Conservation (phyloP, 2,329 filamentous ascomycete genomes). For the Tolypocladium inflatum region DNA sequence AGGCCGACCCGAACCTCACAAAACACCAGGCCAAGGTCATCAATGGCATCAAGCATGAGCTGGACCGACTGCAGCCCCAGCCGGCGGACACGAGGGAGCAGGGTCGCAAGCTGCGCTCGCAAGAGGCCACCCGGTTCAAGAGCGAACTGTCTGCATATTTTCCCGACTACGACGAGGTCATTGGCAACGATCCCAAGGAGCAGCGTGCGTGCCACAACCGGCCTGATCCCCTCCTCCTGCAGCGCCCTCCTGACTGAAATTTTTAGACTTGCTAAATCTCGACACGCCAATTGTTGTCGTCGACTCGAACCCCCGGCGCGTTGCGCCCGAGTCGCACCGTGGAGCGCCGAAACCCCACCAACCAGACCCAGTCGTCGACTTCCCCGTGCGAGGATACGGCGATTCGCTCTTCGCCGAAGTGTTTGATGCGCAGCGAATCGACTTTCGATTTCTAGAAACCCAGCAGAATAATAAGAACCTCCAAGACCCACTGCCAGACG, state of each 20-base stretch:
- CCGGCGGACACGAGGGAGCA: conserved; percentile 41
- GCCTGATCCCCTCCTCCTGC: neutral
- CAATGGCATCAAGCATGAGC: conserved; percentile 53
- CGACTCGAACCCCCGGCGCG: conserved; percentile 37
- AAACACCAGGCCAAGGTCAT: conserved; percentile 48
- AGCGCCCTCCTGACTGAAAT: neutral
- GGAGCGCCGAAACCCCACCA: conserved; percentile 16
- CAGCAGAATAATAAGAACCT: conserved; percentile 32
- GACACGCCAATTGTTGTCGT: conserved; percentile 66
- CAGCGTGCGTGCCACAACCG: conserved; percentile 47
- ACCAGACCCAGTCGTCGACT: conserved; percentile 11
- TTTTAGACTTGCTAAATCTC: conserved; percentile 59
- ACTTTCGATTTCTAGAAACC: conserved; percentile 43
- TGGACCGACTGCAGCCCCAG: conserved; percentile 44
- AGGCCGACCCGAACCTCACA: conserved; percentile 24
- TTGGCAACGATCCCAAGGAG: conserved; percentile 75
- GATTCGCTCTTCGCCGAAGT: conserved; percentile 48
- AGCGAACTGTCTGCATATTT: conserved; percentile 90
- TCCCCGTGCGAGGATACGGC: conserved; percentile 41
- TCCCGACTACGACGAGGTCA: conserved; percentile 86
- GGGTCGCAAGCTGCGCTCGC: conserved; percentile 72
- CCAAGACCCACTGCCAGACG: conserved; percentile 48
- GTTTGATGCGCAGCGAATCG: conserved; percentile 45
- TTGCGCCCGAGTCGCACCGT: conserved; percentile 14
- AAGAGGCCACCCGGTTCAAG: conserved; percentile 78